phyloP scores from a whole-genome alignment of 192 early-diverging fungal species.

The Coemansia guatemalensis region DNA sequence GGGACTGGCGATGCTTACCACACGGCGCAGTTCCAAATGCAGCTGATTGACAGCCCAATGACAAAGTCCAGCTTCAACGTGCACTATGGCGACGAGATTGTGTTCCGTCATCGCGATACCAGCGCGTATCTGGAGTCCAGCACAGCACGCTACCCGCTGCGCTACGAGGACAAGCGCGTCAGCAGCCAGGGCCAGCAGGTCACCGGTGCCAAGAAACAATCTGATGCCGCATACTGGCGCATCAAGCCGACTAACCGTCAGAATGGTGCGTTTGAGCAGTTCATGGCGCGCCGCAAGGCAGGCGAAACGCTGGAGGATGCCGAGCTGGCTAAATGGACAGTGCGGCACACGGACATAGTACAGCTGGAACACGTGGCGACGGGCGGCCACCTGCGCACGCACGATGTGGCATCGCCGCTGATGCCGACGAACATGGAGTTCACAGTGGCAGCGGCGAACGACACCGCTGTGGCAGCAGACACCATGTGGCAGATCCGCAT shows the following conservation, averaged over 20 bases:
- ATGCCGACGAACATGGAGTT: constrained; percentile 81
- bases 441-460: constrained; percentile 57
- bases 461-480: constrained; percentile 29
- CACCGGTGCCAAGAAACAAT: constrained; percentile 60
- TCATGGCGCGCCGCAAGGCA: constrained; percentile 22
- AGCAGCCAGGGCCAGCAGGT: constrained; percentile 86
- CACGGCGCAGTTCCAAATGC: constrained; percentile 86
- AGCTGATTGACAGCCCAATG: constrained; percentile 80
- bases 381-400: constrained; percentile 61
- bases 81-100: constrained; percentile 77
- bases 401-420: constrained; percentile 77
- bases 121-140: constrained; percentile 81
- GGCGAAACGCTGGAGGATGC: constrained; percentile 28
- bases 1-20: constrained; percentile 97
- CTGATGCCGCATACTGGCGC: constrained; percentile 69
- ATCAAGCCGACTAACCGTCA: constrained; percentile 52
- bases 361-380: constrained; percentile 64
- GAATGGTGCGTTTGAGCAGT: constrained; percentile 20
- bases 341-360: constrained; percentile 61
- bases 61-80: constrained; percentile 65
- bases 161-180: constrained; percentile 89
- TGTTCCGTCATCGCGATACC: constrained; percentile 76
- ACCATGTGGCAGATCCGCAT: constrained; percentile 65
- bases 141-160: constrained; percentile 73
- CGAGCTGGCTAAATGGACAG: constrained; percentile 53